A percentile compares a stretch with the other conserved stretches of the same genome.
Conservation (phyloP, 2,329 filamentous ascomycete genomes). For the Exophiala spinifera region DNA sequence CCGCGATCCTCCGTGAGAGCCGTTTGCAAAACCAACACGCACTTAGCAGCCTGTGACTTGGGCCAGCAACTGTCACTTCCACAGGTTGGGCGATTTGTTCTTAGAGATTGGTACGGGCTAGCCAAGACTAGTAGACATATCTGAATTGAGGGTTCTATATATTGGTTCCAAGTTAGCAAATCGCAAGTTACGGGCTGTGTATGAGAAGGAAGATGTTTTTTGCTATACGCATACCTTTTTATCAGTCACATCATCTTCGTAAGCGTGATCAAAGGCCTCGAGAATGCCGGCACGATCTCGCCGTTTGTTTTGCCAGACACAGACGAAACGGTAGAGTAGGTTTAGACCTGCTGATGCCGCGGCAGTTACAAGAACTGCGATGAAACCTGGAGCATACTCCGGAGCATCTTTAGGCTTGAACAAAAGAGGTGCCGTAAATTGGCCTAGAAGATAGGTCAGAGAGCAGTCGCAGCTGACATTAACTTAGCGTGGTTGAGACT, state of each 20-base stretch:
- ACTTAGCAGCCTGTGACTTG: too few relatives aligned
- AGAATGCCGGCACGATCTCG: slow-evolving; percentile 28
- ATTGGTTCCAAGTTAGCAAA: background rate
- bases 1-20: too few relatives aligned
- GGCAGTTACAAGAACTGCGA: slow-evolving; percentile 33
- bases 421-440: slow-evolving; percentile 1
- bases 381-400: slow-evolving; percentile 26
- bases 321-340: slow-evolving; percentile 12
- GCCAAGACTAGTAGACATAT: slow-evolving; percentile 6
- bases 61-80: background rate
- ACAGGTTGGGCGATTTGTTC: background rate
- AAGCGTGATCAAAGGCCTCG: slow-evolving; percentile 53
- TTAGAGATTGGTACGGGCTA: too few relatives aligned
- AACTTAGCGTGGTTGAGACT: slow-evolving; percentile 38
- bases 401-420: slow-evolving; percentile 32
- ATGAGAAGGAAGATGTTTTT: background rate
- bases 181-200: background rate
- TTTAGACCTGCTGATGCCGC: slow-evolving; percentile 31
- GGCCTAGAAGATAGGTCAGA: slow-evolving; percentile 38
- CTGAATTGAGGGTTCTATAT: slow-evolving; percentile 7
- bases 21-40: too few relatives aligned
- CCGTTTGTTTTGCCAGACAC: slow-evolving; percentile 27
- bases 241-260: slow-evolving; percentile 53
- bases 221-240: slow-evolving; percentile 25
- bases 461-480: slow-evolving; percentile 36